Base-by-base conservation (phyloP, 768 basidiomycete species). In the Suillus plorans region DNA sequence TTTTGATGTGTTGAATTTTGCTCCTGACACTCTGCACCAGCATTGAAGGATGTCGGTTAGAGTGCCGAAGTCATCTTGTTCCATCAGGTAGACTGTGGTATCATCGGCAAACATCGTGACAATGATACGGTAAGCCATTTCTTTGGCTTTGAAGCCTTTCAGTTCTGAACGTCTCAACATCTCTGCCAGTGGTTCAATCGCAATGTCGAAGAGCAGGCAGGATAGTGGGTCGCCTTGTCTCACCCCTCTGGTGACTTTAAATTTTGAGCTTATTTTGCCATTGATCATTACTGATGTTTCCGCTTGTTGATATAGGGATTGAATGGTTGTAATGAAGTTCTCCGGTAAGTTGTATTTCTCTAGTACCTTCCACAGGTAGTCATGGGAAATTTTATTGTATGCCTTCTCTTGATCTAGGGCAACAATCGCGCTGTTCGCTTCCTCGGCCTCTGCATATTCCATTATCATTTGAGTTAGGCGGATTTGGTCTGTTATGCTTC, bases 1-100 rank as follows among this genome's bases (percentile, higher is more conserved):
- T 66, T 85, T 85, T 1, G 9, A 0, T 0, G 69, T 63, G 60
- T 83, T 84, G 67, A 83, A 84, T 47, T 77, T 79, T 0, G 81
- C 82, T 80, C 47, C 22, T 0, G 47, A 49, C 0, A 62, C 65
- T 0, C 0, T 18, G 16, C 68, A 85, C 83, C 83, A 85, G 0
- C 44, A 47, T 0, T 73, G 34, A 0, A 83, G 79, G 2, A 82
- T 71, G 0, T 39, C 1, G 2, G 68, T 41, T 0, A 84, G 73
- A 0, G 63, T 64, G 0, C 60, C 50, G 13, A 74, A 75, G 8
- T 66, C 37, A 53, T 79, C 78, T 0, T 36, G 8, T 0, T 61
- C 5, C 0, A 64, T 61, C 2, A 77, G 63, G 61, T 68, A 77
- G 0, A 69, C 60, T 8, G 69, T 70, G 0, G 77, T 76, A 41